Evolutionary conservation across 768 basidiomycete species (phyloP), one percentile per base, ranked within the genome.

Genomic region (Lactarius quietus): DNA sequence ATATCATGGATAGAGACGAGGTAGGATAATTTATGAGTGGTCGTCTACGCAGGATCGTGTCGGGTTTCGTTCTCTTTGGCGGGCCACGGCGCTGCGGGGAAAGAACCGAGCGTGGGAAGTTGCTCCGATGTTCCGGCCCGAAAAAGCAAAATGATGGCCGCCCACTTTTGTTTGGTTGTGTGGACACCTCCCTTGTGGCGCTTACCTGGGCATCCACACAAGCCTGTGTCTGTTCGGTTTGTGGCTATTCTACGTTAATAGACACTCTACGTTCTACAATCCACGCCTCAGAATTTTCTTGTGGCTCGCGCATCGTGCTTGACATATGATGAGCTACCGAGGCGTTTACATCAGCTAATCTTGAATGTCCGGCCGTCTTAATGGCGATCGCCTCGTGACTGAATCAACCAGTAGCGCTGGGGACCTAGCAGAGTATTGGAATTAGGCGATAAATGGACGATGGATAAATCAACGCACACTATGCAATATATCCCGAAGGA

Each of bases 1-100:
- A 92, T 92, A 76, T 88, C 88, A 91, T 90, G 87, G 86, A 87
- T 68, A 71, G 73, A 70, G 72, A 62, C 69, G 66, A 73, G 73
- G 71, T 70, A 63, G 61, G 62, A 64, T 62, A 60, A 69, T 64
- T 68, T 70, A 69, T 54, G 60, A 56, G 63, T 59, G 61, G 70
- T 54, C 64, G 68, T 61, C 53, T 65, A 69, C 41, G 68, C 53
- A 38, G 65, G 57, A 62, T 62, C 31, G 65, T 58, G 65, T 66
- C 65, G 66, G 65, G 61, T 61, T 60, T 69, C 45, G 69, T 69
- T 63, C 67, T 53, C 63, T 68, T 51, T 61, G 69, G 69, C 68
- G 66, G 69, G 65, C 66, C 63, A 68, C 67, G 69, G 69, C 66
- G 67, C 67, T 68, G 69, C 69, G 69, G 63, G 58, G 61, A 64